phyloP scores from a whole-genome alignment of 768 basidiomycete species.

The Cystobasidium ongulense region DNA sequence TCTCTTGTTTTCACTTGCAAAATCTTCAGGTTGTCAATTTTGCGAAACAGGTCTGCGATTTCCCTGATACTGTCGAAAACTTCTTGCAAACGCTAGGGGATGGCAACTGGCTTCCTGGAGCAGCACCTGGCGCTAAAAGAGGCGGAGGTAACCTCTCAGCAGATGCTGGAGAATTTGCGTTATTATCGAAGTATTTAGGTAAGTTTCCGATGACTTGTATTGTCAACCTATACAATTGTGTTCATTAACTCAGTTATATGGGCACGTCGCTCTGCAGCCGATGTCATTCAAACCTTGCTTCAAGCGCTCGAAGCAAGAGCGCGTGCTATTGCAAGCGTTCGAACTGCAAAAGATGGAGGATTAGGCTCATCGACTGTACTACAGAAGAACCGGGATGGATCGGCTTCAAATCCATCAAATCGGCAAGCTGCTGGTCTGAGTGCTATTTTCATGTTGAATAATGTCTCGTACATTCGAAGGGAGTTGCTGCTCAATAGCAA shows the following conservation, averaged over 20 bases:
- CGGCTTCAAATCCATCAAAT: not conserved
- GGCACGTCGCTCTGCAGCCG: constrained; percentile 31
- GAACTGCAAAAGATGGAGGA: not conserved
- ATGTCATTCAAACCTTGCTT: constrained; percentile 35
- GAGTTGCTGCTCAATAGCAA: constrained; percentile 35
- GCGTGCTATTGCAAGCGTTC: not conserved
- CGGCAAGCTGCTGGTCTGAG: constrained; percentile 25
- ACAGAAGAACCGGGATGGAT: not conserved
- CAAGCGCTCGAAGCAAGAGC: constrained; percentile 35
- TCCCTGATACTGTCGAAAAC: constrained; percentile 34
- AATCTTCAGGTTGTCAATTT: constrained; percentile 38
- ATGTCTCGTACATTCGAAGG: constrained; percentile 39
- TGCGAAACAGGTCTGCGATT: constrained; percentile 40
- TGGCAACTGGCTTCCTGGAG: constrained; percentile 40
- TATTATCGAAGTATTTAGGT: constrained; percentile 39
- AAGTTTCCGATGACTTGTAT: not conserved
- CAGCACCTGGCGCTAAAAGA: not conserved
- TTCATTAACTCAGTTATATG: not conserved
- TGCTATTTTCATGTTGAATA: constrained; percentile 41
- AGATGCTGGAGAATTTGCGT: constrained; percentile 24
- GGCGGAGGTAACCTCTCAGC: not conserved
- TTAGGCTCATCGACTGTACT: not conserved
- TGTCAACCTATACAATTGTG: not conserved
- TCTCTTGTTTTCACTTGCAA: not conserved
- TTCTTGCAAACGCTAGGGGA: constrained; percentile 39